A percentile compares a stretch with the other conserved stretches of the same genome.
These are phyloP conservation scores for Stentor coeruleus DNA, from an alignment of 73 alveolate species.

Conservation along the genomic window DNA sequence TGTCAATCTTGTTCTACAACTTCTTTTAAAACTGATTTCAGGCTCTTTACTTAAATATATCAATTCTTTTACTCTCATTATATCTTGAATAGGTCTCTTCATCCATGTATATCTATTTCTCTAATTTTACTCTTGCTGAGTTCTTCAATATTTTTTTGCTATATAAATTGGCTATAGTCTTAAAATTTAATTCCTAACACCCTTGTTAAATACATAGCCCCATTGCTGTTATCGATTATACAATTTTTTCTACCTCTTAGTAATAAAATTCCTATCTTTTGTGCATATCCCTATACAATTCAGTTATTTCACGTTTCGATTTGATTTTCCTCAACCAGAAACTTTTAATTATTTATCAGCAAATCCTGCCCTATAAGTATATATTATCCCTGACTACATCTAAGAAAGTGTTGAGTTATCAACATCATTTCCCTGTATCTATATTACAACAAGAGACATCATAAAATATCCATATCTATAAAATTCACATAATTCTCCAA, in stretches of 20 bases:
- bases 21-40: slow-evolving; percentile 13
- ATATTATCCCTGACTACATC: slow-evolving; percentile 64
- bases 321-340: slow-evolving; percentile 33
- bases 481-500: slow-evolving; percentile 53
- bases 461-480: slow-evolving; percentile 57
- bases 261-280: slow-evolving; percentile 34
- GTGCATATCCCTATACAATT: slow-evolving; percentile 77
- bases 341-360: slow-evolving; percentile 44
- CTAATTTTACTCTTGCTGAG: slow-evolving; percentile 32
- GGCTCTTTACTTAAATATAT: slow-evolving; percentile 24
- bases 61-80: slow-evolving; percentile 42
- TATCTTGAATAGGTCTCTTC: slow-evolving; percentile 46
- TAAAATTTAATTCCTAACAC: slow-evolving; percentile 39
- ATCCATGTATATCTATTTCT: slow-evolving; percentile 44
- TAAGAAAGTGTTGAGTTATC: slow-evolving; percentile 33
- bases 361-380: slow-evolving; percentile 65
- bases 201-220: slow-evolving; percentile 73
- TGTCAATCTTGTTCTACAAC: slow-evolving; percentile 23
- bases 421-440: slow-evolving; percentile 47
- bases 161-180: slow-evolving; percentile 54
- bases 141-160: slow-evolving; percentile 39
- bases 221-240: slow-evolving; percentile 74
- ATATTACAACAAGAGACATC: slow-evolving; percentile 52
- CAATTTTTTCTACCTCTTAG: slow-evolving; percentile 29
- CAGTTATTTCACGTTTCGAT: slow-evolving; percentile 53